Conservation (phyloP, 202 grass and related monocot species). For the Zoysia matrella region DNA sequence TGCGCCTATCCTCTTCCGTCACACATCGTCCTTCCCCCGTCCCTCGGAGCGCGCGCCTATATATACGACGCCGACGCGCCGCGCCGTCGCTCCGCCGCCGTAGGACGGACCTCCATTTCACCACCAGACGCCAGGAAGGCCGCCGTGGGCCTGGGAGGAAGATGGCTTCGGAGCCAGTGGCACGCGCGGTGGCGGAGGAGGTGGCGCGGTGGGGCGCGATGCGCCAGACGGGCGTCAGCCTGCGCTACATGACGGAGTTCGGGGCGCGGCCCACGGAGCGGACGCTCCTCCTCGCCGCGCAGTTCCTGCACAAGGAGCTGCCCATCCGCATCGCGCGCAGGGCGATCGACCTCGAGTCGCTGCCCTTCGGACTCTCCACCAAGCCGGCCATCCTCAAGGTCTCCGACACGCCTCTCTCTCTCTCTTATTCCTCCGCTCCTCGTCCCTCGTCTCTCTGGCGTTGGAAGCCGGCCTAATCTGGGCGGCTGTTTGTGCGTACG, state of each 20-base stretch:
- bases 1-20: neutral
- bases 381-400: slow-evolving; percentile 78
- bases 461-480: neutral
- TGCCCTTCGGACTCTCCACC: slow-evolving; percentile 73
- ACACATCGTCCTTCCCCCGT: too few species aligned
- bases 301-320: slow-evolving; percentile 92
- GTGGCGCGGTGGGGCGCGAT: too few species aligned
- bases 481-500: neutral
- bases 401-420: too few species aligned
- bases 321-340: slow-evolving; percentile 85
- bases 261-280: slow-evolving; percentile 65
- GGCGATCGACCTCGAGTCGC: slow-evolving; percentile 68
- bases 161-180: slow-evolving; percentile 36
- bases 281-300: slow-evolving; percentile 70
- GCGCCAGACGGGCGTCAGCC: too few species aligned
- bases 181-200: too few species aligned
- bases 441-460: neutral
- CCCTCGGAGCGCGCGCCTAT: neutral
- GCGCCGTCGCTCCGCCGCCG: slow-evolving; percentile 3
- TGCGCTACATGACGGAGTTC: slow-evolving; percentile 89
- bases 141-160: neutral
- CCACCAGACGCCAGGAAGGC: neutral
- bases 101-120: neutral
- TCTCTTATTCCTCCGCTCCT: neutral
- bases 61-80: slow-evolving; percentile 41